A percentile compares a stretch with the other conserved stretches of the same genome.
phyloP scores from a whole-genome alignment of 257 asterid species.

The Rubia yunnanensis region DNA sequence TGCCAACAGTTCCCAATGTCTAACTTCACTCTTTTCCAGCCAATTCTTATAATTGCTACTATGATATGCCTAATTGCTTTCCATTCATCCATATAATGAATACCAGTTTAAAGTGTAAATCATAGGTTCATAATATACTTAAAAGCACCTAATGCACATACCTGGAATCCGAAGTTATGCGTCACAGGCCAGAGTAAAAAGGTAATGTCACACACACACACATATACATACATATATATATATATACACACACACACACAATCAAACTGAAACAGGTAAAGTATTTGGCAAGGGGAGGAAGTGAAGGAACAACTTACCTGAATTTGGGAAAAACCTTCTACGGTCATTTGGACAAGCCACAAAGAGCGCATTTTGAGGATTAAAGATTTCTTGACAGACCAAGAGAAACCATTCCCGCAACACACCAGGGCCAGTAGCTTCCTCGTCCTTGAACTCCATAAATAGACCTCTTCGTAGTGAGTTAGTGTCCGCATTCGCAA shows the following conservation, averaged over 20 bases:
- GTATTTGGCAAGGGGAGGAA: background rate
- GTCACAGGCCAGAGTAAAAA: background rate
- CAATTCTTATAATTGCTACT: too few relatives aligned
- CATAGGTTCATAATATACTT: background rate
- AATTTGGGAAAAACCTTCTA: slow-evolving; percentile 94
- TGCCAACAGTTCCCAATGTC: too few relatives aligned
- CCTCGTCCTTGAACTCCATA: slow-evolving; percentile 96
- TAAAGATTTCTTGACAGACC: slow-evolving; percentile 84
- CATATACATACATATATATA: too few relatives aligned
- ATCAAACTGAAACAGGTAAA: background rate
- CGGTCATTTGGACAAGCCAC: slow-evolving; percentile 88
- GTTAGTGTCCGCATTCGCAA: slow-evolving; percentile 48
- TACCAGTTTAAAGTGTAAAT: background rate
- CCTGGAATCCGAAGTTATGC: background rate
- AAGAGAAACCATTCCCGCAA: slow-evolving; percentile 93
- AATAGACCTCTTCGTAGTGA: slow-evolving; percentile 74
- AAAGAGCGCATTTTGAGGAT: slow-evolving; percentile 88
- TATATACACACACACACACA: background rate
- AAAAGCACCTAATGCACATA: background rate
- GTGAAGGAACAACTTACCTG: slow-evolving; percentile 39
- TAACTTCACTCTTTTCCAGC: too few relatives aligned
- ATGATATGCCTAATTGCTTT: background rate
- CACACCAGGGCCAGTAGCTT: slow-evolving; percentile 98
- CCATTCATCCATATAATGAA: too few relatives aligned
- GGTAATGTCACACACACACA: too few relatives aligned